Evolutionary conservation across 2,329 filamentous ascomycete genomes (phyloP), one percentile per base, ranked within the genome.

Genomic region (Talaromyces sp.): DNA sequence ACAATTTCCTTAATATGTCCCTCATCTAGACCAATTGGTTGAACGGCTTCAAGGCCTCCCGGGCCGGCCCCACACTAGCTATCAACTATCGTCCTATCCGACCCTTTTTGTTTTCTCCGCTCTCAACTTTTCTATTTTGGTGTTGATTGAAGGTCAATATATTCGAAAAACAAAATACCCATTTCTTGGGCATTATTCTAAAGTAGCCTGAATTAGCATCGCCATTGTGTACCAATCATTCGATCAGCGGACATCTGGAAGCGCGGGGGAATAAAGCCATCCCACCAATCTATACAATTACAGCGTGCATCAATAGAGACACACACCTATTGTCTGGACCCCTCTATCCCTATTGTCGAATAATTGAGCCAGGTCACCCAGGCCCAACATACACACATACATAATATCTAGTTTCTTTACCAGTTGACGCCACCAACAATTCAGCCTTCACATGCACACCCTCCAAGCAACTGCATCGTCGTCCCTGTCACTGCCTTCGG

Each of bases 401-500:
- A 35, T 31, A 31, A 24, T 49, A 45, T 50, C 50, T 35, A 54
- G 50, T 19, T 10, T 35, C 27, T 35, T 31, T 31, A 31, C 27
- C 27, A 31, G 27, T 31, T 31, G 27, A 35, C 50, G 16, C 50
- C 16, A 19, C 31, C 41, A 57, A 57, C 33, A 56, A 22, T 35
- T 27, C 16, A 6, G 19, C 16, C 14, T 5, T 43, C 35, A 65
- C 37, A 78, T 78, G 76, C 74, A 76, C 66, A 74, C 69, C 22
- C 74, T 78, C 66, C 71, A 70, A 66, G 63, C 73, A 33, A 73
- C 68, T 1, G 73, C 72, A 33, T 73, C 74, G 11, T 79, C 78
- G 10, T 75, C 75, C n/a, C 70, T 80, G 49, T 75, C 74, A 22
- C 72, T 81, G 1, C 74, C 78, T 1, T 62, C 73, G 43, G 74